Base-by-base conservation (phyloP, 345 rosid genomes). In the Bruguiera gymnorhiza region DNA sequence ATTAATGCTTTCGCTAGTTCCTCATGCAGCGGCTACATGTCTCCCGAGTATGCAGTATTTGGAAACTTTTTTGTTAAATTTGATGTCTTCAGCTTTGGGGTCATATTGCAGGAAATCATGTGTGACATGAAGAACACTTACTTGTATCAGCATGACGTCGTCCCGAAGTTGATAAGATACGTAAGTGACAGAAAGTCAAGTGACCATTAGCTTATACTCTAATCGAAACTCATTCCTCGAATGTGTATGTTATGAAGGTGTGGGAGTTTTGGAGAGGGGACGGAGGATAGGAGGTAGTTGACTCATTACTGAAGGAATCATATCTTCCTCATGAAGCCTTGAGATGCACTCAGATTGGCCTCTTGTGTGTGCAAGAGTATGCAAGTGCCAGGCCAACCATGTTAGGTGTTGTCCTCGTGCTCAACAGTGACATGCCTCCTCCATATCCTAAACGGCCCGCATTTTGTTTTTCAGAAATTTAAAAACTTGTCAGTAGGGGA, bases 41-140 rank as follows among this genome's bases (percentile, higher is more conserved):
- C 97, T 21, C 96, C 92, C 0, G 90, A 92, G 51, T 88, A 92
- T 32, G 96, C 92, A 24, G 80, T 87, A 89, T 74, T 67, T 24
- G 92, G 93, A 0, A 71, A 74, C 6, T 90, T 88, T 67, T 92
- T 95, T 0, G 61, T 78, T 6, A 90, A 92, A 69, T 90, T 92
- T 0, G 94, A 92, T 20, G 90, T 89, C 0, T 89, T 80, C 20
- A 89, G 23, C 23, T 23, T 23, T 23, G 23, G 23, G 23, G 23
- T 23, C 23, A 23, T 23, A 23, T 23, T 23, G 23, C 54, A 88
- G 60, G 98, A 89, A 85, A 86, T 84, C 70, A 73, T 86, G 27
- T 74, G 82, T 0, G 87, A 91, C 46, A 73, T n/a, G 68, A 91
- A 70, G 66, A 86, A 78, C 61, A 81, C 70, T 26, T n/a, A 48